Percentiles rank a stretch among this genome's conserved stretches.
Evolutionary conservation across 805 yeast genomes (phyloP).

Genomic region (Kuraishia ogatae): DNA sequence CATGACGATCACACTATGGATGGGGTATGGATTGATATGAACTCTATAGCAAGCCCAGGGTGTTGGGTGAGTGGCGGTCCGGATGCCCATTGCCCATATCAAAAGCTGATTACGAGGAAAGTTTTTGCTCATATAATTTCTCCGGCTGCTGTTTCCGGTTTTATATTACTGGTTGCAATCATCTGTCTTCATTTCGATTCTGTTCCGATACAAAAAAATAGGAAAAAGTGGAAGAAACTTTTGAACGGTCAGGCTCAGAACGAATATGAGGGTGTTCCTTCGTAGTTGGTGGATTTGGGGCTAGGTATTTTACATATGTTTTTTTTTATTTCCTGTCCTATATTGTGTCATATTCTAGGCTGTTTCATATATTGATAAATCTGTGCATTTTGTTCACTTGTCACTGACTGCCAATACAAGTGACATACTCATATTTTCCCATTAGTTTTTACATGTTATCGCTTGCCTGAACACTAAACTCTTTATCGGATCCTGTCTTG

Average conservation of each 20-base stretch:
- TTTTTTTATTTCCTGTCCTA: too few relatives aligned
- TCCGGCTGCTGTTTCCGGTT: conserved; percentile 56
- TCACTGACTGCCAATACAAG: background rate
- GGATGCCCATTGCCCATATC: conserved; percentile 71
- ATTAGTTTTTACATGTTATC: background rate
- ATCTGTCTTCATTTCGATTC: conserved; percentile 45
- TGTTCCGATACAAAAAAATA: conserved; percentile 64
- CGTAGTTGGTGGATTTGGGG: conserved; percentile 23
- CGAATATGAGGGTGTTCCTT: conserved; percentile 85
- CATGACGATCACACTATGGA: conserved; percentile 12
- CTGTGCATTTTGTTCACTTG: background rate
- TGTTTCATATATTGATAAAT: too few relatives aligned
- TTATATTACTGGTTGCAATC: conserved; percentile 41
- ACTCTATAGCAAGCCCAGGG: conserved; percentile 60
- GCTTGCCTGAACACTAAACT: too few relatives aligned
- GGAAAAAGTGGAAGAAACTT: conserved; percentile 55
- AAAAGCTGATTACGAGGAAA: conserved; percentile 39
- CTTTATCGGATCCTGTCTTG: conserved; percentile 17
- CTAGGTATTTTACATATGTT: background rate
- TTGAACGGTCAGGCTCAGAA: conserved; percentile 46
- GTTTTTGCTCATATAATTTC: conserved; percentile 56
- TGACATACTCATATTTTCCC: too few relatives aligned
- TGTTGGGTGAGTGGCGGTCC: conserved; percentile 90
- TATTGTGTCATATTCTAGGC: too few relatives aligned
- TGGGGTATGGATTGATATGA: conserved; percentile 73